These are phyloP conservation scores for Tuber aestivum DNA, from an alignment of 495 filamentous ascomycete species.

Conservation along the genomic window DNA sequence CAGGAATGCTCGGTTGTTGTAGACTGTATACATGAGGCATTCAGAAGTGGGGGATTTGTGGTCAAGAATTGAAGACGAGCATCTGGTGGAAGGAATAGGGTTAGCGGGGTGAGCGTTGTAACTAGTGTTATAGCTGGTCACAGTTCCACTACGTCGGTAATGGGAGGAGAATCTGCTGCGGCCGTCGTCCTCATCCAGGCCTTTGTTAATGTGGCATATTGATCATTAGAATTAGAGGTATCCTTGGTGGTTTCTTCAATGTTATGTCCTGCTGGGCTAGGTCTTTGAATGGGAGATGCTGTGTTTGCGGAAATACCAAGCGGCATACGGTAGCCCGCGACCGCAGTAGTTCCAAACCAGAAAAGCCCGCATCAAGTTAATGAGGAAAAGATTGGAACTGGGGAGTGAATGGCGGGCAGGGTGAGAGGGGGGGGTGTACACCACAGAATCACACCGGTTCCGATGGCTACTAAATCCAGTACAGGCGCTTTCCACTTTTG, in stretches of 20 bases:
- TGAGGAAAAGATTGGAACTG: no score
- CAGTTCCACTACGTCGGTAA: constrained; percentile 25
- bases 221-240: constrained; percentile 42
- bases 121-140: neutral
- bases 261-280: constrained; percentile 11
- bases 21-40: constrained; percentile 19
- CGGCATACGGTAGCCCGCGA: constrained; percentile 43
- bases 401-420: no score
- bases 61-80: no score
- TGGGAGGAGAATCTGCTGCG: constrained; percentile 11
- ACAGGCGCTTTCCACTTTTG: no score
- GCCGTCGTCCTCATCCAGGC: constrained; percentile 29
- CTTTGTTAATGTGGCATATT: constrained; percentile 39
- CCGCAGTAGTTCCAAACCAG: constrained; percentile 63
- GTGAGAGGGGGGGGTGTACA: no score
- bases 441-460: no score
- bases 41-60: no score
- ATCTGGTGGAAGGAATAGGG: no score
- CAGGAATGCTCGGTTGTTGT: neutral
- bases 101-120: constrained; percentile 37
- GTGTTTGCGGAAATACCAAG: no score
- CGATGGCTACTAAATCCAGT: no score
- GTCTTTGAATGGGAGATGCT: no score
- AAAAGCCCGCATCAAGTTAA: constrained; percentile 54
- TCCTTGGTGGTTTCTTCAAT: constrained; percentile 42